Evolutionary conservation across 768 basidiomycete species (phyloP).

Genomic region (Paxillus rubicundulus): DNA sequence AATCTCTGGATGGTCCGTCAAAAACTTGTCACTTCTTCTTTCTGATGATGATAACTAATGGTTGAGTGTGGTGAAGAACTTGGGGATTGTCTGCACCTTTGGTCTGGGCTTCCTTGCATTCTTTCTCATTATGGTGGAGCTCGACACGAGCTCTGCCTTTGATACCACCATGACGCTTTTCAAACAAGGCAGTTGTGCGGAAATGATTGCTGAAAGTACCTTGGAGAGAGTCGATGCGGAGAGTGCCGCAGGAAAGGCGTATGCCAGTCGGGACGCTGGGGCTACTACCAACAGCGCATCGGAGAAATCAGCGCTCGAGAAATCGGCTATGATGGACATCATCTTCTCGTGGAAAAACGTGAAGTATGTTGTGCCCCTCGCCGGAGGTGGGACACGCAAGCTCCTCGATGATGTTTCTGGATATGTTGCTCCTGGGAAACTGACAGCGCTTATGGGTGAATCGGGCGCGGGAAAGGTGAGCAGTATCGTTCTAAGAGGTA

Average conservation of each 20-base stretch:
- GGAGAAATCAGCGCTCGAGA: constrained; percentile 35
- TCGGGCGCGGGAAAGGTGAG: constrained; percentile 32
- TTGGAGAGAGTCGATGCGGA: constrained; percentile 20
- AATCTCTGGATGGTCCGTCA: constrained; percentile 38
- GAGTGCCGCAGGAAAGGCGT: neutral
- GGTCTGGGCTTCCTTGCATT: constrained; percentile 36
- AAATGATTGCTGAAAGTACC: neutral
- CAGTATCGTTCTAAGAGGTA: neutral
- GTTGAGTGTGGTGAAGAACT: constrained; percentile 25
- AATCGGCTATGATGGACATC: constrained; percentile 38
- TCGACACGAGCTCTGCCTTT: constrained; percentile 25
- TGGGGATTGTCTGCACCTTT: constrained; percentile 47
- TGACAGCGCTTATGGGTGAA: constrained; percentile 52
- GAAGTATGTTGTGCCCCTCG: constrained; percentile 57
- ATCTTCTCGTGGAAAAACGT: constrained; percentile 79
- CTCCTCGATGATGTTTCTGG: constrained; percentile 47
- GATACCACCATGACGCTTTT: constrained; percentile 31
- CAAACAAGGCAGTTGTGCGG: constrained; percentile 8
- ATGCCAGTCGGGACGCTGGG: no score
- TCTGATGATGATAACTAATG: constrained; percentile 4
- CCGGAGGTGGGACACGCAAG: constrained; percentile 35
- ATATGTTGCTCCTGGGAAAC: constrained; percentile 48
- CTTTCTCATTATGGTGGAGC: constrained; percentile 38
- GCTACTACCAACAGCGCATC: neutral
- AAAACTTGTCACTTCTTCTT: constrained; percentile 10